Conservation (phyloP, 2,329 filamentous ascomycete species). For the Fusarium vanettenii region DNA sequence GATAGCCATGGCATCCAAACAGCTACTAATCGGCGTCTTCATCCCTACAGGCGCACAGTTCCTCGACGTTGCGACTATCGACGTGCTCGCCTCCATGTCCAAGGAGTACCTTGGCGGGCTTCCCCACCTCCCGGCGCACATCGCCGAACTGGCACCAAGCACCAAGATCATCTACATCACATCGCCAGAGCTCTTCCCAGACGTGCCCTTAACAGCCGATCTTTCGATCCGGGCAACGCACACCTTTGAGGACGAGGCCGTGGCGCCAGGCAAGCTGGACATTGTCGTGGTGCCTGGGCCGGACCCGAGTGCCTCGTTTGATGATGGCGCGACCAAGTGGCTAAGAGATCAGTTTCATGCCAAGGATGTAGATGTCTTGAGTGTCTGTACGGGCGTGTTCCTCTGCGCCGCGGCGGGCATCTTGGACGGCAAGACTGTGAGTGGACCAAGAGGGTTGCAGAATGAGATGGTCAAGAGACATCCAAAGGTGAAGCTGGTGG, state of each 20-base stretch:
- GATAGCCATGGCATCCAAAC: constrained; percentile 27
- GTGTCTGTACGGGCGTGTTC: constrained; percentile 63
- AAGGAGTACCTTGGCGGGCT: constrained; percentile 56
- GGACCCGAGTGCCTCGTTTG: constrained; percentile 51
- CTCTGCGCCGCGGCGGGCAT: constrained; percentile 62
- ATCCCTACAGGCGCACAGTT: constrained; percentile 59
- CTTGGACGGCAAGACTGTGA: constrained; percentile 57
- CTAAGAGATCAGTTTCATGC: constrained; percentile 54
- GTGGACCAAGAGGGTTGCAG: constrained; percentile 60
- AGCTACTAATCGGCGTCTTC: constrained; percentile 62
- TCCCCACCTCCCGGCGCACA: constrained; percentile 48
- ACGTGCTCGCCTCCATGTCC: constrained; percentile 60
- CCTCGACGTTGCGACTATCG: constrained; percentile 63
- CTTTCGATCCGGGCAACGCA: constrained; percentile 55
- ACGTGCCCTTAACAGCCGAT: constrained; percentile 56
- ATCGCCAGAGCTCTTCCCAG: constrained; percentile 47
- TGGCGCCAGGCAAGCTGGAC: constrained; percentile 63
- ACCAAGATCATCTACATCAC: constrained; percentile 61
- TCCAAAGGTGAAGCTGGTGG: constrained; percentile 55
- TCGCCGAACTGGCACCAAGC: constrained; percentile 55
- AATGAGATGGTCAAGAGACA: constrained; percentile 52
- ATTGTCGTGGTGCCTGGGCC: constrained; percentile 64
- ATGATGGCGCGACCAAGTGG: constrained; percentile 54
- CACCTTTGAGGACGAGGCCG: constrained; percentile 56
- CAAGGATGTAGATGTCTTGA: constrained; percentile 59